phyloP scores from a whole-genome alignment of 169 alveolate genomes.

The Plasmodium berghei region DNA sequence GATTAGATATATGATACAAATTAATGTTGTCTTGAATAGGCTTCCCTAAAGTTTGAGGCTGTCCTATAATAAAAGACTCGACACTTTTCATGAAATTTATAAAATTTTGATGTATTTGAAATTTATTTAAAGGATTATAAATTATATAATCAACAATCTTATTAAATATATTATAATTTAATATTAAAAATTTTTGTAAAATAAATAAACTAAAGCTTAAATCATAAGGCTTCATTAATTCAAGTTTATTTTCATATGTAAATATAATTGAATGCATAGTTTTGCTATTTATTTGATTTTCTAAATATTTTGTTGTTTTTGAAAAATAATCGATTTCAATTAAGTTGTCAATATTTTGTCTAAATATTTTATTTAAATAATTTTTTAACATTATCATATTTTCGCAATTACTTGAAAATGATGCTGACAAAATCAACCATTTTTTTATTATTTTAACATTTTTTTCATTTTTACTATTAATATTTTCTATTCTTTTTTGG shows the following conservation, averaged over 20 bases:
- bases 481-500: neutral
- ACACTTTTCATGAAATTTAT: slow-evolving; percentile 56
- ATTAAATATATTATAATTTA: slow-evolving; percentile 44
- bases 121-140: slow-evolving; percentile 28
- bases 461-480: neutral
- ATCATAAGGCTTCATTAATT: slow-evolving; percentile 38
- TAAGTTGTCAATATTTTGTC: slow-evolving; percentile 42
- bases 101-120: slow-evolving; percentile 23
- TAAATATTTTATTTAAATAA: slow-evolving; percentile 61
- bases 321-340: slow-evolving; percentile 25
- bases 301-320: slow-evolving; percentile 46
- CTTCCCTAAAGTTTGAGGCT: slow-evolving; percentile 6
- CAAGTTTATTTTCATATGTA: slow-evolving; percentile 32
- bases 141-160: slow-evolving; percentile 33
- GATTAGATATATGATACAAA: neutral
- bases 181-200: slow-evolving; percentile 20
- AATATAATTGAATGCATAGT: slow-evolving; percentile 51
- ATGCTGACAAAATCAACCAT: slow-evolving; percentile 26
- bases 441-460: slow-evolving; percentile 39
- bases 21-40: neutral
- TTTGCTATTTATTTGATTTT: slow-evolving; percentile 68
- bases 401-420: slow-evolving; percentile 23
- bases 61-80: slow-evolving; percentile 21
- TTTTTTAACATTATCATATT: slow-evolving; percentile 37
- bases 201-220: slow-evolving; percentile 60